phyloP scores from a whole-genome alignment of 176 grass and related monocot species.

The Carex kokanica region DNA sequence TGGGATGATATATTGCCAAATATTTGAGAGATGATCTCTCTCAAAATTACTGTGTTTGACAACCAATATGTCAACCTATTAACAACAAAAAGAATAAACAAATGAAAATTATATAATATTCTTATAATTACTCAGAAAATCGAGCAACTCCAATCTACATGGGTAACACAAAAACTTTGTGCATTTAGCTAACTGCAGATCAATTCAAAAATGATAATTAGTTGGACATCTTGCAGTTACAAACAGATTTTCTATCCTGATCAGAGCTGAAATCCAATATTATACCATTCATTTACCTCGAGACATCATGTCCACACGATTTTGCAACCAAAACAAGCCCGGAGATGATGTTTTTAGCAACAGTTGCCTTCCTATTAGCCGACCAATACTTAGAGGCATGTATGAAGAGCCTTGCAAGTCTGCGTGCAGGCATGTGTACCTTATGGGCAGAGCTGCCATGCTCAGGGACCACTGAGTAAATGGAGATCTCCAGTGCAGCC shows the following conservation, averaged over 20 bases:
- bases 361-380: constrained; percentile 52
- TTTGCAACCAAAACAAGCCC: constrained; percentile 81
- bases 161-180: not conserved
- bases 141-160: not conserved
- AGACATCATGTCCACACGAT: constrained; percentile 80
- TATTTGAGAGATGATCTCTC: constrained; percentile 74
- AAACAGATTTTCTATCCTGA: not conserved
- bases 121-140: constrained; percentile 14
- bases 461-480: constrained; percentile 74
- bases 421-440: constrained; percentile 73
- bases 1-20: constrained; percentile 40
- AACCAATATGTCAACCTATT: constrained; percentile 96
- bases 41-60: constrained; percentile 75
- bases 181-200: not conserved
- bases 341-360: constrained; percentile 57
- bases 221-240: not conserved
- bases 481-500: constrained; percentile 77
- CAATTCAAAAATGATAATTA: not conserved
- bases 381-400: constrained; percentile 80
- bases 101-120: not conserved
- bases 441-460: constrained; percentile 83
- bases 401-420: constrained; percentile 74
- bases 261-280: not conserved
- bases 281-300: constrained; percentile 41
- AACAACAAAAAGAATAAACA: constrained; percentile 27